Evolutionary conservation across 1,284 basidiomycete species (phyloP).

Genomic region (Ceratobasidium sp.): DNA sequence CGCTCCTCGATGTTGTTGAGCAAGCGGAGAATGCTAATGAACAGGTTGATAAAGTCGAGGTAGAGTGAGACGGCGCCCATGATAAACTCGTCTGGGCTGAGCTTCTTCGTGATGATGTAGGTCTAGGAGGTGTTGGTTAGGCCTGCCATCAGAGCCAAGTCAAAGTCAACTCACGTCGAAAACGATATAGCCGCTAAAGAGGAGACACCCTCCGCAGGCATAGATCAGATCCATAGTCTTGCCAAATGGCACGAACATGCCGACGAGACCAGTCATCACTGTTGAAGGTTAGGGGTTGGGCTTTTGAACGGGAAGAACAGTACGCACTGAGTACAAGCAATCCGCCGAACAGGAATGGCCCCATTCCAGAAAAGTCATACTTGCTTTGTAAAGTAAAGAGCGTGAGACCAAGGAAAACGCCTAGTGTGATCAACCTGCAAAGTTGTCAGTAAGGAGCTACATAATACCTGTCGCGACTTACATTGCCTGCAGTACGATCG

Average conservation of each 20-base stretch:
- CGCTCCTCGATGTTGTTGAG: conserved; percentile 69
- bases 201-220: conserved; percentile 80
- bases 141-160: neutral
- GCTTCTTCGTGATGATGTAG: conserved; percentile 81
- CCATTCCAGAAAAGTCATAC: conserved; percentile 90
- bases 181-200: conserved; percentile 88
- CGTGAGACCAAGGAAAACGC: conserved; percentile 88
- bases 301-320: neutral
- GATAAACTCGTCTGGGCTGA: conserved; percentile 91
- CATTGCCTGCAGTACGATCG: conserved; percentile 88
- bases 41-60: conserved; percentile 73
- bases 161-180: conserved; percentile 67
- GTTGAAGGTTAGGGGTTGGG: conserved; percentile 44
- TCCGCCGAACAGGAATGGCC: conserved; percentile 84
- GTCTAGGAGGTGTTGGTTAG: conserved; percentile 63
- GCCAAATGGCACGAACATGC: conserved; percentile 84
- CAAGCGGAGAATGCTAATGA: conserved; percentile 78
- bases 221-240: conserved; percentile 81
- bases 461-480: conserved; percentile 59
- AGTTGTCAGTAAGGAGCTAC: conserved; percentile 48
- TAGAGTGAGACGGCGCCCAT: conserved; percentile 88
- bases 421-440: conserved; percentile 80
- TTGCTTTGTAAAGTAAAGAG: conserved; percentile 89
- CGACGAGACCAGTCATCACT: conserved; percentile 84
- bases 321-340: conserved; percentile 76